These are phyloP conservation scores for Melaleuca alternifolia DNA, from an alignment of 345 rosid species.

Conservation along the genomic window DNA sequence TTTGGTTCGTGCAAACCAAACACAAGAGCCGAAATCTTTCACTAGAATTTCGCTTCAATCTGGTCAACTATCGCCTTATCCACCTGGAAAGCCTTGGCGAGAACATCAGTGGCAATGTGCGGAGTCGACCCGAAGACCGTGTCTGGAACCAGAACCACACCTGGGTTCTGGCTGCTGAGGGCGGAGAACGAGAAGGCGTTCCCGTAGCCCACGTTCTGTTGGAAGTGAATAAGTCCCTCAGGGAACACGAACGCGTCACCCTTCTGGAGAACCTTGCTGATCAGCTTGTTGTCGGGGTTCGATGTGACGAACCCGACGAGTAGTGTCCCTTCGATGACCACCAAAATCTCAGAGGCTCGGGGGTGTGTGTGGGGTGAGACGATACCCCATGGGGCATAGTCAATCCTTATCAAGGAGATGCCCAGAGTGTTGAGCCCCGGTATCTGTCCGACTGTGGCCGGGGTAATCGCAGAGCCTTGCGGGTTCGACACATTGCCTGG, in stretches of 20 bases:
- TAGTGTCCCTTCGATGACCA: constrained; percentile 7
- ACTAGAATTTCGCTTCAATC: not conserved
- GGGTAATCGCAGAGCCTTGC: not conserved
- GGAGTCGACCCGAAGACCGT: constrained; percentile 14
- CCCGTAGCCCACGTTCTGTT: constrained; percentile 1
- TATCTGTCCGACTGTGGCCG: not conserved
- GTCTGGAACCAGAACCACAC: constrained; percentile 1
- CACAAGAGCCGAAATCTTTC: not conserved
- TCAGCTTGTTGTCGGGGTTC: constrained; percentile 7
- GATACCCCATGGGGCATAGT: not conserved
- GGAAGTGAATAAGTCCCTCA: constrained; percentile 7
- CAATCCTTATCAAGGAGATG: constrained; percentile 1
- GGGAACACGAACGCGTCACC: constrained; percentile 17
- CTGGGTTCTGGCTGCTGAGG: constrained; percentile 8
- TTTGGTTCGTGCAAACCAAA: not conserved
- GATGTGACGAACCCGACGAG: constrained; percentile 9
- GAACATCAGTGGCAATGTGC: not conserved
- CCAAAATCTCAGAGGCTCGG: constrained; percentile 4
- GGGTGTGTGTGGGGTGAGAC: constrained; percentile 5
- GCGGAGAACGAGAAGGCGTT: not conserved
- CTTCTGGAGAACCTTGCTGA: constrained; percentile 4
- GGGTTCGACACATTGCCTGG: constrained; percentile 1
- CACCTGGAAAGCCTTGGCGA: constrained; percentile 10
- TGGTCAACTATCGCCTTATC: constrained; percentile 1
- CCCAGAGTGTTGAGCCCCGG: constrained; percentile 15